These are phyloP conservation scores for Penstemon newberryi DNA, from an alignment of 257 asterid genomes.

Conservation along the genomic window DNA sequence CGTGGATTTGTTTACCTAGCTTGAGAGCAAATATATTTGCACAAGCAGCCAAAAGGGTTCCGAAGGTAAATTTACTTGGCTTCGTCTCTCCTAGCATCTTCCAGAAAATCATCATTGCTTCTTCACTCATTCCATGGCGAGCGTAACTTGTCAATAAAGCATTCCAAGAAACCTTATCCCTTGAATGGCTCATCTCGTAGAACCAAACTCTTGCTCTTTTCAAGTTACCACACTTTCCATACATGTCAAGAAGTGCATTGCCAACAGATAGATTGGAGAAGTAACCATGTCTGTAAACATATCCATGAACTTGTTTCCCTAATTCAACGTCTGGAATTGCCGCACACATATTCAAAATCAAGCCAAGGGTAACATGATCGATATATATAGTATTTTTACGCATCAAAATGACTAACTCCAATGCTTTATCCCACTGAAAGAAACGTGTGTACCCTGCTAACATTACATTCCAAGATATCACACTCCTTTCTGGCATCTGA, in stretches of 20 bases:
- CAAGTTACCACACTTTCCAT: constrained; percentile 74
- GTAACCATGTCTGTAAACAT: constrained; percentile 54
- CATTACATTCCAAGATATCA: constrained; percentile 81
- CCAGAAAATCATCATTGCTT: constrained; percentile 51
- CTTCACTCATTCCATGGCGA: constrained; percentile 58
- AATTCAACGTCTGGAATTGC: constrained; percentile 58
- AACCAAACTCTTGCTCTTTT: constrained; percentile 63
- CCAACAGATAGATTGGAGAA: constrained; percentile 45
- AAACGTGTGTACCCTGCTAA: constrained; percentile 58
- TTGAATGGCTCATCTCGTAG: constrained; percentile 46
- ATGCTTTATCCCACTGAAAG: constrained; percentile 67
- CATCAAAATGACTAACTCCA: constrained; percentile 56
- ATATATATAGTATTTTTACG: constrained; percentile 37
- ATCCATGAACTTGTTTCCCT: constrained; percentile 84
- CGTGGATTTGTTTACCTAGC: constrained; percentile 74
- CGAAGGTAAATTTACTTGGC: constrained; percentile 70
- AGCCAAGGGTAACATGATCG: constrained; percentile 61
- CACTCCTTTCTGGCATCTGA: constrained; percentile 62
- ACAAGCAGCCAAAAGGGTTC: constrained; percentile 74
- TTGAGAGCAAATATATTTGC: constrained; percentile 63
- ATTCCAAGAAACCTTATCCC: constrained; percentile 76
- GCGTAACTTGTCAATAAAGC: constrained; percentile 60
- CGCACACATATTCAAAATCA: constrained; percentile 61
- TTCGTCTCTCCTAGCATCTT: constrained; percentile 60
- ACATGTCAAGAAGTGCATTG: constrained; percentile 74